Conservation (phyloP, 805 yeast species). For the Priceomyces castillae region DNA sequence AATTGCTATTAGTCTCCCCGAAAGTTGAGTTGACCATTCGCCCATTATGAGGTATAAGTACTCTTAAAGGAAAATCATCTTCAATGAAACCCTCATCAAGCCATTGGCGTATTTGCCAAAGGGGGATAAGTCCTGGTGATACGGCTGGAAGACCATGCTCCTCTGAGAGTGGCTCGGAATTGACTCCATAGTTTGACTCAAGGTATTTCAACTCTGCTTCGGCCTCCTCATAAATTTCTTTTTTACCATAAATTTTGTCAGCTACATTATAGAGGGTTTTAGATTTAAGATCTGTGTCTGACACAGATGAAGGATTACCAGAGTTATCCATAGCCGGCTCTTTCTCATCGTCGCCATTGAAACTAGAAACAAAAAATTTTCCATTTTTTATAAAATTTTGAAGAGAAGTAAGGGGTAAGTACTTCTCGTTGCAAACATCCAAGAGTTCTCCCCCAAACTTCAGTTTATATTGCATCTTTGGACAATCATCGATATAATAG, state of each 20-base stretch:
- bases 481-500: conserved; percentile 73
- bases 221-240: conserved; percentile 18
- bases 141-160: conserved; percentile 35
- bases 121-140: conserved; percentile 50
- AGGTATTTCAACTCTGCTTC: conserved; percentile 13
- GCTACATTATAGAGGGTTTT: conserved; percentile 16
- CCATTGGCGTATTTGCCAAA: conserved; percentile 42
- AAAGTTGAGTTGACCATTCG: conserved; percentile 17
- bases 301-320: conserved; percentile 13
- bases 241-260: conserved; percentile 15
- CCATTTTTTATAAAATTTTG: conserved; percentile 26
- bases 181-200: conserved; percentile 11
- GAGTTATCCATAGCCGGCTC: conserved; percentile 12
- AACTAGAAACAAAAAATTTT: conserved; percentile 27
- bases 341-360: conserved; percentile 2
- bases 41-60: conserved; percentile 17
- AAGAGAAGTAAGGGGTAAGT: conserved; percentile 36
- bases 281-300: conserved; percentile 6
- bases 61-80: conserved; percentile 14
- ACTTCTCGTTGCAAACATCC: conserved; percentile 51
- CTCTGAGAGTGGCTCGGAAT: background rate
- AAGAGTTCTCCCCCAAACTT: conserved; percentile 74
- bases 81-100: conserved; percentile 24
- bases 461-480: conserved; percentile 78
- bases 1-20: conserved; percentile 20